These are phyloP conservation scores for Mycena amicta DNA, from an alignment of 768 basidiomycete species.

Conservation along the genomic window DNA sequence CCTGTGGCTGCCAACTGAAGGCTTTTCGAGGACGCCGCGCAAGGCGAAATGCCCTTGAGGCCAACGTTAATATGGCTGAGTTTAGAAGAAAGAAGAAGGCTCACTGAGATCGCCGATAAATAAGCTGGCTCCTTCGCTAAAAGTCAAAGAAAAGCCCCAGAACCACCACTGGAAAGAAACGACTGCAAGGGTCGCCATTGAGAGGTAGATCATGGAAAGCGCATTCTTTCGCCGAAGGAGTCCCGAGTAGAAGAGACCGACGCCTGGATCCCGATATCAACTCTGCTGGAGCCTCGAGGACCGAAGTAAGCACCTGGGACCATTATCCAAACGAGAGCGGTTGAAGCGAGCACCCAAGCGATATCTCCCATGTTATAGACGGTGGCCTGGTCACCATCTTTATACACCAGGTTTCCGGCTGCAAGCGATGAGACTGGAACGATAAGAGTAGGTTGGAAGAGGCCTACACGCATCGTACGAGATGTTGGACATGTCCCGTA, in stretches of 20 bases:
- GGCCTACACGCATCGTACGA: slow-evolving; percentile 33
- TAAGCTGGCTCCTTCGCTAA: slow-evolving; percentile 69
- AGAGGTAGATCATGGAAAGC: slow-evolving; percentile 81
- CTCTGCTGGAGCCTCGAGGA: background rate
- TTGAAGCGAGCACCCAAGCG: slow-evolving; percentile 65
- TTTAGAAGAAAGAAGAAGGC: background rate
- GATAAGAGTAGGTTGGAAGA: background rate
- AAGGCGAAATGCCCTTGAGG: slow-evolving; percentile 77
- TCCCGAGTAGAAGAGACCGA: slow-evolving; percentile 90
- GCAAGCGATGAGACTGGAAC: background rate
- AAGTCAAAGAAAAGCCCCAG: slow-evolving; percentile 94
- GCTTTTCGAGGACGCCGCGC: slow-evolving; percentile 72
- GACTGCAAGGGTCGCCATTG: slow-evolving; percentile 59
- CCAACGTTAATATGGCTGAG: background rate
- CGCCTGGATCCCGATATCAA: slow-evolving; percentile 39
- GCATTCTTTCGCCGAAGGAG: slow-evolving; percentile 89
- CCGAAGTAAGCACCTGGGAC: slow-evolving; percentile 43
- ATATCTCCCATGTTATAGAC: slow-evolving; percentile 55
- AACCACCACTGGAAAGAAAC: slow-evolving; percentile 93
- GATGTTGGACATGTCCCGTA: slow-evolving; percentile 34
- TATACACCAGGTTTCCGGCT: slow-evolving; percentile 42
- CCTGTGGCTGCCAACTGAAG: slow-evolving; percentile 65
- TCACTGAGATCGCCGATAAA: slow-evolving; percentile 84
- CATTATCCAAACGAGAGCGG: slow-evolving; percentile 86
- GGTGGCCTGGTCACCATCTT: slow-evolving; percentile 30